Base-by-base conservation (phyloP, 257 asterid genomes). In the Solanum bulbocastanum region DNA sequence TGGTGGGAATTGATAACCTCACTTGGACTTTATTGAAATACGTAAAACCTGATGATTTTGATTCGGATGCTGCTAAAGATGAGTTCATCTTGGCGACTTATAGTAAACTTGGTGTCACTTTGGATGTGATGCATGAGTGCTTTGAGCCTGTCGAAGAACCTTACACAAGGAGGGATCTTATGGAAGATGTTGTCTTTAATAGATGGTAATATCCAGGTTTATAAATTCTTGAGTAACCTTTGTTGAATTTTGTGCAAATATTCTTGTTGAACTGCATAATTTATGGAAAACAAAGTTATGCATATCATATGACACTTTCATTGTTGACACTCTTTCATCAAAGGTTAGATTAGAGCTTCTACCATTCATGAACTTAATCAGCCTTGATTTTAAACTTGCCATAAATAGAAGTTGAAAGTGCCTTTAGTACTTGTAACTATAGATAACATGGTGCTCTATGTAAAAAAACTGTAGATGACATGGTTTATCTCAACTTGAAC, bases 71-170 rank as follows among this genome's bases (percentile, higher is more conserved):
- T 68, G 88, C 85, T 76, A 88, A 89, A 74, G 89, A 89, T 6
- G 96, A 93, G 85, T 25, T 33, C 86, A 27, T 76, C 79, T 69
- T 91, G 73, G 94, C 93, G 91, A 88, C 46, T 88, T 90, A 89
- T 89, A 91, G 93, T 94, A 94, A 93, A 91, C 96, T 95, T 66
- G 91, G 86, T 85, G 90, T 93, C 83, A 96, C 98, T 87, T 92
- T 95, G 39, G 44, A 88, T 72, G 98, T 95, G 91, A 95, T 95
- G 96, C 98, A 95, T 86, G 98, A 95, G 86, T 95, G 98, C 90
- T 95, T 95, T 81, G 93, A 94, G 88, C 95, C 98, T 46, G 92
- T 95, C 87, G 89, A 91, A 89, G 98, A 94, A 91, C 94, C 94
- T 88, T 88, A 92, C 75, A 93, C 94, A 73, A 90, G 84, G 84